Base-by-base conservation (phyloP, 2,329 filamentous ascomycete genomes). In the Aspergillus alliaceus region DNA sequence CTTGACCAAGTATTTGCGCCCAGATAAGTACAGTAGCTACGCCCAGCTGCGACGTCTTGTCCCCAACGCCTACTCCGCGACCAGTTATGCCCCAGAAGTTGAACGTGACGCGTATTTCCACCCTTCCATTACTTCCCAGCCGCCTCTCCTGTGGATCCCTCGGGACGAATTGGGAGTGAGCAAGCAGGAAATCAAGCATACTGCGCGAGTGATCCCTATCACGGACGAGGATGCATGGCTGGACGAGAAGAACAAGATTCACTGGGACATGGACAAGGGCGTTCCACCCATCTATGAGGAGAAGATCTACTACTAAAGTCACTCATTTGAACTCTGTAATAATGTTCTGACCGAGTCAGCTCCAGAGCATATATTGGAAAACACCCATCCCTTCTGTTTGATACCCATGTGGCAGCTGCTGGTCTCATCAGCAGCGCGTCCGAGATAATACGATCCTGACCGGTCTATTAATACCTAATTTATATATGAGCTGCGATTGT, bases 81-180 rank as follows among this genome's bases (percentile, higher is more conserved):
- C 86, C 53, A 69, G 82, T 1, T 93, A 95, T 70, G 70, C 84
- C 0, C 78, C 81, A 0, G 81, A 87, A 51, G 77, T 85, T 1
- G 84, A 89, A 69, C 78, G 80, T 11, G 82, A 89, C 50, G 92
- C 90, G 0, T 93, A 91, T 75, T 84, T 84, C 73, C 87, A 92
- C 60, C 90, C 91, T 0, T 83, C 88, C 0, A 82, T 93, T 69
- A 83, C 74, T 24, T 80, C 84, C 59, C 63, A 81, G 64, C 75
- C 84, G 1, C 90, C 90, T 2, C 77, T 91, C 29, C 79, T 96
- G n/a, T 96, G 92, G 92, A 90, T 96, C 54, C 91, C 92, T 0
- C 81, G 84, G 57, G 92, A 96, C 67, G 76, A 82, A 1, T 84
- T 86, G 24, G 90, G 91, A 9, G 84, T 96, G 40, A 91, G 87